Evolutionary conservation across 345 rosid genomes (phyloP).

Genomic region (Balakata baccata): DNA sequence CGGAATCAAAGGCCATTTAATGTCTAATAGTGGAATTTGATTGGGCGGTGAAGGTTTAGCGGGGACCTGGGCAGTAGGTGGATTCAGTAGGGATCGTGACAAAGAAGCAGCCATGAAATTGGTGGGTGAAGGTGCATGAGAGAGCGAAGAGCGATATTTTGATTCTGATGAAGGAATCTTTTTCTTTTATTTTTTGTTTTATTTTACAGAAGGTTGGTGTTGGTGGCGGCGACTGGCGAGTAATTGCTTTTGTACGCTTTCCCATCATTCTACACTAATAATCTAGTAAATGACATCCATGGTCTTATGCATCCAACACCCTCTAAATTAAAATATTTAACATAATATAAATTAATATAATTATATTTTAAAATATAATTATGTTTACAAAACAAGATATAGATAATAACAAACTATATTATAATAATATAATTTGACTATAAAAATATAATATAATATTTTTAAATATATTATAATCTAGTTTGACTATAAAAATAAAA

Average conservation of each 20-base stretch:
- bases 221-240: background rate
- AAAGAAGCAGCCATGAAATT: slow-evolving; percentile 42
- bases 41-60: slow-evolving; percentile 26
- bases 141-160: background rate
- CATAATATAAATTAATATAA: too few species aligned
- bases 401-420: too few species aligned
- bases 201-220: background rate
- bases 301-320: too few species aligned
- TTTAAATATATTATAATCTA: too few species aligned
- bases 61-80: slow-evolving; percentile 27
- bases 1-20: slow-evolving; percentile 15
- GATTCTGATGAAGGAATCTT: background rate
- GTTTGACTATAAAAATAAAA: too few species aligned
- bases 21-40: slow-evolving; percentile 9
- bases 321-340: too few species aligned
- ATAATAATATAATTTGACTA: too few species aligned
- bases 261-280: background rate
- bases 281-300: too few species aligned
- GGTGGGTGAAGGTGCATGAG: background rate
- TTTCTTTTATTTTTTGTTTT: too few species aligned
- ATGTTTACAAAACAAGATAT: too few species aligned
- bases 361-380: too few species aligned
- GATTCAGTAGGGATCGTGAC: slow-evolving; percentile 31
- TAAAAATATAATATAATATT: too few species aligned
- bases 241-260: slow-evolving; percentile 1